These are phyloP conservation scores for Populus ilicifolia DNA, from an alignment of 345 rosid species.

Conservation along the genomic window DNA sequence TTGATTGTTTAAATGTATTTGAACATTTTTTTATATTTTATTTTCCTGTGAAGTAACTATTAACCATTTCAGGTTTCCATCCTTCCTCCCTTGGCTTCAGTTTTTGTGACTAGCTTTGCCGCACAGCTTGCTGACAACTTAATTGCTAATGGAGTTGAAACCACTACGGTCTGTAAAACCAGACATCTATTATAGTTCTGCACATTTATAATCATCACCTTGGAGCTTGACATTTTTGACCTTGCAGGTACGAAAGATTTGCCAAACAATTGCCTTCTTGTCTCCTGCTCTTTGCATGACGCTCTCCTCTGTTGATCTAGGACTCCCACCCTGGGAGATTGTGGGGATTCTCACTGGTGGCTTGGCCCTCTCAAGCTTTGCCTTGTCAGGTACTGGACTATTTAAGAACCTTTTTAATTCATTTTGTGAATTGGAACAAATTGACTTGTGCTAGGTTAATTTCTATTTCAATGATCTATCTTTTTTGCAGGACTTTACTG, in stretches of 20 bases:
- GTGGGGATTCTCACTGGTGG: conserved; percentile 84
- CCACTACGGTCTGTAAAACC: conserved; percentile 57
- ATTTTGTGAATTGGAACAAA: background rate
- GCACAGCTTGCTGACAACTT: conserved; percentile 82
- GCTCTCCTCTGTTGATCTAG: conserved; percentile 77
- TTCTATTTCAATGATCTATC: background rate
- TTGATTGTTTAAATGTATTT: background rate
- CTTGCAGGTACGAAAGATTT: conserved; percentile 80
- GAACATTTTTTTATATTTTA: background rate
- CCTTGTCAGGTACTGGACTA: conserved; percentile 64
- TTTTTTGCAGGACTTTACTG: conserved; percentile 66
- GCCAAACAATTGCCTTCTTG: conserved; percentile 84
- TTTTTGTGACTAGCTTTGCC: conserved; percentile 70
- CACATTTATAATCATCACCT: conserved; percentile 1
- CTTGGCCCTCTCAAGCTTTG: conserved; percentile 87
- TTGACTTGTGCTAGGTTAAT: background rate
- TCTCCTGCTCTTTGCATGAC: conserved; percentile 91
- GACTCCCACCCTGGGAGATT: conserved; percentile 89
- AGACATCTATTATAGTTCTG: conserved; percentile 6
- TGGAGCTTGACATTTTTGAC: background rate
- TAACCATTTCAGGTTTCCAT: conserved; percentile 68
- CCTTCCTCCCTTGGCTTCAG: conserved; percentile 93
- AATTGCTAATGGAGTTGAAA: conserved; percentile 73
- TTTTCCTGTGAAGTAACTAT: background rate
- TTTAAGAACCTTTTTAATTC: background rate